These are phyloP conservation scores for Hanseniaspora occidentalis DNA, from an alignment of 805 yeast species.

Conservation along the genomic window DNA sequence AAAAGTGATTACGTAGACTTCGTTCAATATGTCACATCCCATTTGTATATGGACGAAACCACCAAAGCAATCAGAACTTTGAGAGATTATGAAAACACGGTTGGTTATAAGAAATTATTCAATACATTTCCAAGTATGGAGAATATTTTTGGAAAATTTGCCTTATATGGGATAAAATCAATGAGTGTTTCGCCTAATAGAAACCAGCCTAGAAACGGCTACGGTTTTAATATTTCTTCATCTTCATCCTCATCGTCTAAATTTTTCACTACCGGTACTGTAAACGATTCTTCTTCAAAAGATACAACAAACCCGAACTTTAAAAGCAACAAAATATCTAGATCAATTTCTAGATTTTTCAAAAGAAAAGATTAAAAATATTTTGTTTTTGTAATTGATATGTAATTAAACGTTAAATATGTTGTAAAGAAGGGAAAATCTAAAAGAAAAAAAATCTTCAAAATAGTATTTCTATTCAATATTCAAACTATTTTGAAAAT, in stretches of 20 bases:
- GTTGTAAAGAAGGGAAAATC: no score
- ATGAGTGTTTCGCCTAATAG: neutral
- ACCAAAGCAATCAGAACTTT: neutral
- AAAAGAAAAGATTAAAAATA: neutral
- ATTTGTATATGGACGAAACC: neutral
- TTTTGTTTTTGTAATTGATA: no score
- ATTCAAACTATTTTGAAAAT: constrained; percentile 12
- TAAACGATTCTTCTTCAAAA: neutral
- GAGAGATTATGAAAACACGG: neutral
- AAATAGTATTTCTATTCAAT: neutral
- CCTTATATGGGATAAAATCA: constrained; percentile 3
- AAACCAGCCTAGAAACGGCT: neutral
- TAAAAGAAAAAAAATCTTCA: no score
- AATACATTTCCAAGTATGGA: constrained; percentile 1
- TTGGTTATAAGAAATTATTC: constrained; percentile 2
- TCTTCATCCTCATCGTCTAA: no score
- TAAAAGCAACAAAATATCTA: constrained; percentile 2
- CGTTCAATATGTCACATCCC: neutral
- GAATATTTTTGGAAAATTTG: constrained; percentile 1
- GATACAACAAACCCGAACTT: no score
- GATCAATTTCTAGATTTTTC: constrained; percentile 4
- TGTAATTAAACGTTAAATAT: no score
- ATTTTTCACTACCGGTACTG: no score
- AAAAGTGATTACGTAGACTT: neutral
- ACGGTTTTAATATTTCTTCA: neutral